Evolutionary conservation across 371 early-diverging fungal species (phyloP), one percentile per base, ranked within the genome.

Genomic region (Syncephalastrum sp.): DNA sequence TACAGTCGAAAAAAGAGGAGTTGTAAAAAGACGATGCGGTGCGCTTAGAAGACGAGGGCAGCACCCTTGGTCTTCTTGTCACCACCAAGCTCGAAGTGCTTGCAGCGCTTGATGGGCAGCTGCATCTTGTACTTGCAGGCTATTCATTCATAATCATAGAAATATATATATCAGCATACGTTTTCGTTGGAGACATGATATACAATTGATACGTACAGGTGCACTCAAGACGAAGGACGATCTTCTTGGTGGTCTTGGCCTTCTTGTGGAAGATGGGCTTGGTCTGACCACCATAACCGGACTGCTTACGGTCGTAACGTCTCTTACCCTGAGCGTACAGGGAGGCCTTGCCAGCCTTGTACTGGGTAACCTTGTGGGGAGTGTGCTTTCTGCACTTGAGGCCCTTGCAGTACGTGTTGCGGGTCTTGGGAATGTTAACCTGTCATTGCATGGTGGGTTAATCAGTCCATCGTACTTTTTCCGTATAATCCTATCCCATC

Each of bases 71-170:
- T 69, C 68, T 88, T 99, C 96, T 97, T 98, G 86, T 99, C 98
- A 87, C 98, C 99, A 82, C 99, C 98, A 59, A 99, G 89, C 84
- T 98, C 97, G 77, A 98, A 98, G 91, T 97, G 98, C 90, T 99
- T 99, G 90, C 99, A 97, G 70, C 99, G 93, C 91, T 98, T 97
- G 75, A 97, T 70, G 60, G 96, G 86, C 51, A 92, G 80, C 85
- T 96, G 96, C 73, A 88, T 83, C 89, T 94, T 94, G 86, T 90
- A 88, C 89, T 97, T 97, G 92, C 99, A 99, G 72, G 85, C 60
- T 60, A 49, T 21, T 29, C 0, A 27, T 27, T n/a, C n/a, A n/a
- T n/a, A n/a, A n/a, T n/a, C n/a, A 21, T 27, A 27, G 3, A 27
- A 0, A 27, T 27, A 27, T 27, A 27, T 4, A 6, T 14, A 6